Evolutionary conservation across 345 rosid genomes (phyloP).

Genomic region (Kandelia obovata): DNA sequence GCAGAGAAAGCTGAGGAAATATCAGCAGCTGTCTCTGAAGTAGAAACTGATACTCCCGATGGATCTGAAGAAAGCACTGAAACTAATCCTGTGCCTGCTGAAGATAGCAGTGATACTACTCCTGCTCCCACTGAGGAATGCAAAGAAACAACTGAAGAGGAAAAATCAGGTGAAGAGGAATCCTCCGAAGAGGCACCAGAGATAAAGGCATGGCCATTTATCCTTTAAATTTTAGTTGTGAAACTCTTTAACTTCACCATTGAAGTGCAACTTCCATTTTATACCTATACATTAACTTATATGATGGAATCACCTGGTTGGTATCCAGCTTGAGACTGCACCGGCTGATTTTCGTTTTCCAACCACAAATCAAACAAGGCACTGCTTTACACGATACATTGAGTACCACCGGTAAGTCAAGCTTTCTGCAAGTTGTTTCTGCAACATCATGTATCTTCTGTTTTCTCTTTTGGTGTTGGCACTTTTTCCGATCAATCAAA

Average conservation of each 20-base stretch:
- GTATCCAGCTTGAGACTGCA: slow-evolving; percentile 85
- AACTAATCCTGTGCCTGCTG: slow-evolving; percentile 10
- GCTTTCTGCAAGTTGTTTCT: neutral
- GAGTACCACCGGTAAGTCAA: slow-evolving; percentile 78
- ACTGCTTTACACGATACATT: slow-evolving; percentile 91
- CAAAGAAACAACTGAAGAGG: slow-evolving; percentile 23
- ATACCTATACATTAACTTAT: slow-evolving; percentile 7
- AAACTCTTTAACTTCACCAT: neutral
- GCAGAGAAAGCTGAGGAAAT: slow-evolving; percentile 45
- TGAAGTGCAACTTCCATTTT: slow-evolving; percentile 1
- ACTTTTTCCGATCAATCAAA: neutral
- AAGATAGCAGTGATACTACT: slow-evolving; percentile 8
- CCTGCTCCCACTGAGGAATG: slow-evolving; percentile 17
- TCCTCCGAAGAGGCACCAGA: slow-evolving; percentile 58
- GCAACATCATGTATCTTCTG: neutral
- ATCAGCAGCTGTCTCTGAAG: slow-evolving; percentile 37
- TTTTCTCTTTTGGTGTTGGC: neutral
- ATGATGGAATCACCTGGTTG: slow-evolving; percentile 12
- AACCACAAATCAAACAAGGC: slow-evolving; percentile 97
- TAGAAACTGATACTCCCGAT: slow-evolving; percentile 22
- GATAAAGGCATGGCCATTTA: slow-evolving; percentile 52
- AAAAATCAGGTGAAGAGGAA: no score
- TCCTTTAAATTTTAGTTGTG: neutral
- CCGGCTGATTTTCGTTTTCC: slow-evolving; percentile 99
- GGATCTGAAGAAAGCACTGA: slow-evolving; percentile 37